Evolutionary conservation across 345 rosid genomes (phyloP).

Genomic region (Camelina sativa): DNA sequence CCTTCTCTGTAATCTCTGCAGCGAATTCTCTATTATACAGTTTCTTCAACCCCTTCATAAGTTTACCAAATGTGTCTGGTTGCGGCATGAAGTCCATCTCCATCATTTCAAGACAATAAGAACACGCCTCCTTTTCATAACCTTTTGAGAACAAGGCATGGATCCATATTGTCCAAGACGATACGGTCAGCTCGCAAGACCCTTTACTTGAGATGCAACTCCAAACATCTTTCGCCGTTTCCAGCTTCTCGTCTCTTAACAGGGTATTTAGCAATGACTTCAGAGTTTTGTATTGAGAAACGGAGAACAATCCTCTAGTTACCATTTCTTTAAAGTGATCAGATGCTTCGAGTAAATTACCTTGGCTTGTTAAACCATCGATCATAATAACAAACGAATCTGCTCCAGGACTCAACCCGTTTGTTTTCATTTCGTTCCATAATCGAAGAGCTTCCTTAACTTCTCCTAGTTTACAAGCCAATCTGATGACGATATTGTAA

Average conservation of each 20-base stretch:
- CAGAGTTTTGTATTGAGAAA: slow-evolving; percentile 69
- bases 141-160: slow-evolving; percentile 84
- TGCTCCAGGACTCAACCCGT: slow-evolving; percentile 70
- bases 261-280: slow-evolving; percentile 68
- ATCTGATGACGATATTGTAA: slow-evolving; percentile 71
- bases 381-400: slow-evolving; percentile 76
- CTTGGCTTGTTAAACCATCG: slow-evolving; percentile 69
- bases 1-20: slow-evolving; percentile 87
- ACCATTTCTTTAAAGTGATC: slow-evolving; percentile 84
- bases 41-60: slow-evolving; percentile 79
- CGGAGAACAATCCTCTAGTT: slow-evolving; percentile 66
- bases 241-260: slow-evolving; percentile 75
- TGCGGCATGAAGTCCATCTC: slow-evolving; percentile 84
- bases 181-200: slow-evolving; percentile 64
- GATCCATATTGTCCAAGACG: slow-evolving; percentile 93
- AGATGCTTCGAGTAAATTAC: slow-evolving; percentile 68
- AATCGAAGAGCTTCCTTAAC: slow-evolving; percentile 58
- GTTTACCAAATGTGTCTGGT: slow-evolving; percentile 87
- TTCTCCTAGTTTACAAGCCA: slow-evolving; percentile 81
- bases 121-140: slow-evolving; percentile 86
- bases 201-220: slow-evolving; percentile 66
- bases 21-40: slow-evolving; percentile 77
- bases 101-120: slow-evolving; percentile 89
- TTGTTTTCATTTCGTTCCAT: slow-evolving; percentile 81
- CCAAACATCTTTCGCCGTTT: slow-evolving; percentile 86